Evolutionary conservation across 1,284 basidiomycete species (phyloP).

Genomic region (Ceraceosorus guamensis): DNA sequence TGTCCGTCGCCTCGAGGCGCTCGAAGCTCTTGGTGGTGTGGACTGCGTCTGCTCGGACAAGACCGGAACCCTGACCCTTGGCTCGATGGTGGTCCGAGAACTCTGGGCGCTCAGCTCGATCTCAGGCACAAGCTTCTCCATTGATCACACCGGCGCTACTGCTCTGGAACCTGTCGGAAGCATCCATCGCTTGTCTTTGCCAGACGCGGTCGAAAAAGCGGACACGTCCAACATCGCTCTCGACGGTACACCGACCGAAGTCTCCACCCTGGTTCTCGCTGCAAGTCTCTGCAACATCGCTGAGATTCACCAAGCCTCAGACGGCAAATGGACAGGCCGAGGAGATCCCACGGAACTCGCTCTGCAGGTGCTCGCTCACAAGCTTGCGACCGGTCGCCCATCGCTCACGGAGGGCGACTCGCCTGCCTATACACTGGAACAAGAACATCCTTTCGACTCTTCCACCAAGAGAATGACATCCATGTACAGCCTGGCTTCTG

Average conservation of each 20-base stretch:
- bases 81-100: constrained; percentile 41
- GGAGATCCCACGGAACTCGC: constrained; percentile 42
- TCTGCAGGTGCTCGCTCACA: constrained; percentile 31
- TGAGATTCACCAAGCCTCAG: constrained; percentile 20
- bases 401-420: constrained; percentile 13
- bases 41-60: constrained; percentile 38
- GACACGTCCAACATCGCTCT: background rate
- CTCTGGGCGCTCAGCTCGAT: constrained; percentile 20
- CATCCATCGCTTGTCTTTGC: background rate
- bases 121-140: constrained; percentile 14
- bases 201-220: too few relatives aligned
- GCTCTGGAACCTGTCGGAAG: constrained; percentile 31
- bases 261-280: constrained; percentile 24
- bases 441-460: constrained; percentile 44
- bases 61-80: constrained; percentile 43
- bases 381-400: constrained; percentile 23
- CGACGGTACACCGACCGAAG: constrained; percentile 11
- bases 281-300: constrained; percentile 41
- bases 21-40: constrained; percentile 39
- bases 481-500: constrained; percentile 17
- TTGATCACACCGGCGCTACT: constrained; percentile 28
- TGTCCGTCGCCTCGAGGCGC: constrained; percentile 38
- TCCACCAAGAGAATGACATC: constrained; percentile 44
- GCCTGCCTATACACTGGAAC: constrained; percentile 18
- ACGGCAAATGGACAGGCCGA: constrained; percentile 23